Conservation (phyloP, 1,284 basidiomycete genomes). For the Moesziomyces sp. region DNA sequence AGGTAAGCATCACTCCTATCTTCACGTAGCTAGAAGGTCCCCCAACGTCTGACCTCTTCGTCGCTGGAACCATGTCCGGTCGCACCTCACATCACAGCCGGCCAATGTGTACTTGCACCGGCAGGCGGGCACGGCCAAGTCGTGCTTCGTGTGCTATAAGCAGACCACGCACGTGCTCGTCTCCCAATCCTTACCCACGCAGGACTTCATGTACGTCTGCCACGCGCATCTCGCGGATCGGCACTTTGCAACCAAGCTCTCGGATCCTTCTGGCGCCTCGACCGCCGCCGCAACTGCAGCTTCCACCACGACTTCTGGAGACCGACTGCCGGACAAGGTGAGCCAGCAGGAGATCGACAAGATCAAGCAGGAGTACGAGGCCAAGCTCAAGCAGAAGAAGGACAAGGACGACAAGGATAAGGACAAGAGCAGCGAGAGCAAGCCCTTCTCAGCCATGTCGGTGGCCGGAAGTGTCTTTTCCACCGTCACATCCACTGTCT, state of each 20-base stretch:
- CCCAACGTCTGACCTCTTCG: too few species aligned
- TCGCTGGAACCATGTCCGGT: too few species aligned
- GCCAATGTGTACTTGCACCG: conserved; percentile 56
- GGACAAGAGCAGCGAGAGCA: conserved; percentile 21
- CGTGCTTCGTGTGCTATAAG: conserved; percentile 56
- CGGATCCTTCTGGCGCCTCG: conserved; percentile 16
- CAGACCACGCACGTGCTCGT: conserved; percentile 54
- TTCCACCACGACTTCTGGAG: background rate
- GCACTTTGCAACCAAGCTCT: conserved; percentile 50
- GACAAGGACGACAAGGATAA: conserved; percentile 23
- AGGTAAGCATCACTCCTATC: too few species aligned
- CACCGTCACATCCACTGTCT: conserved; percentile 37
- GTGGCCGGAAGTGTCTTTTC: conserved; percentile 41
- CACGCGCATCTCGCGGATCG: conserved; percentile 52
- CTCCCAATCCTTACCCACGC: conserved; percentile 42
- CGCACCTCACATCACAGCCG: conserved; percentile 11
- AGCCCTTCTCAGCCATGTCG: conserved; percentile 25
- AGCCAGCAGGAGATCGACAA: conserved; percentile 52
- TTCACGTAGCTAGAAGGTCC: too few species aligned
- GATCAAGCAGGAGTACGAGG: conserved; percentile 53
- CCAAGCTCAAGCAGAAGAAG: conserved; percentile 33
- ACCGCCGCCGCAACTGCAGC: background rate
- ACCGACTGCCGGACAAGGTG: conserved; percentile 45
- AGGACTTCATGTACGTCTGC: conserved; percentile 62
- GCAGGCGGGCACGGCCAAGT: conserved; percentile 50